Conservation (phyloP, 345 rosid genomes). For the Eutrema heterophyllum region DNA sequence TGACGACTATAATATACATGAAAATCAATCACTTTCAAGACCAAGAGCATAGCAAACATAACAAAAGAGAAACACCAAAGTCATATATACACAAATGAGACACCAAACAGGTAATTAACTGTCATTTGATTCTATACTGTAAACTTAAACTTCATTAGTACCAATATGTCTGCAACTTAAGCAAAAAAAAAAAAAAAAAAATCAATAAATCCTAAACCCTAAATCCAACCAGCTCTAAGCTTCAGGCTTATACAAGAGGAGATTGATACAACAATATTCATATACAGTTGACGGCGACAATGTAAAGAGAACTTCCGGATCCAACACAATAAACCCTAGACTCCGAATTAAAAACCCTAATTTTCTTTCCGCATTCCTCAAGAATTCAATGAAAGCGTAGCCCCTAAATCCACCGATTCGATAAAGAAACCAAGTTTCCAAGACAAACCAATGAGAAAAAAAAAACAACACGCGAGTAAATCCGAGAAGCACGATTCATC, state of each 20-base stretch:
- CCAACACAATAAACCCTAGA: conserved; percentile 18
- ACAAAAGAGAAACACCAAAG: background rate
- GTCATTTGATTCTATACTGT: background rate
- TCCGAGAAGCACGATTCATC: conserved; percentile 8
- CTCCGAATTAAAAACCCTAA: conserved; percentile 18
- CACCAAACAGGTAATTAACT: background rate
- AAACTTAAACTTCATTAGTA: background rate
- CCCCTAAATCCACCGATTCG: background rate
- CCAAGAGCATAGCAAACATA: background rate
- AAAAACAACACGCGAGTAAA: background rate
- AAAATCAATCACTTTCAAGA: background rate
- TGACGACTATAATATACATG: conserved; percentile 49
- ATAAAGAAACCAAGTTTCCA: background rate
- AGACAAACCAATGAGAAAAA: background rate
- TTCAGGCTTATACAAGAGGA: background rate
- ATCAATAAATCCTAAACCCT: conserved; percentile 14
- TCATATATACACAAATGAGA: background rate
- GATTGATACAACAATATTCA: background rate
- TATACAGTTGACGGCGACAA: background rate
- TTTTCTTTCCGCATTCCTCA: background rate
- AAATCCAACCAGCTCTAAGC: background rate
- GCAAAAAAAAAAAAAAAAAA: background rate
- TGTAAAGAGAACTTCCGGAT: background rate
- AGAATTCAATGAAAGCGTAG: conserved; percentile 7
- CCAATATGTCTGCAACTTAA: background rate